Evolutionary conservation across 306 rosid genomes (phyloP), one percentile per base, ranked within the genome.

Genomic region (Prunus kanzakura): DNA sequence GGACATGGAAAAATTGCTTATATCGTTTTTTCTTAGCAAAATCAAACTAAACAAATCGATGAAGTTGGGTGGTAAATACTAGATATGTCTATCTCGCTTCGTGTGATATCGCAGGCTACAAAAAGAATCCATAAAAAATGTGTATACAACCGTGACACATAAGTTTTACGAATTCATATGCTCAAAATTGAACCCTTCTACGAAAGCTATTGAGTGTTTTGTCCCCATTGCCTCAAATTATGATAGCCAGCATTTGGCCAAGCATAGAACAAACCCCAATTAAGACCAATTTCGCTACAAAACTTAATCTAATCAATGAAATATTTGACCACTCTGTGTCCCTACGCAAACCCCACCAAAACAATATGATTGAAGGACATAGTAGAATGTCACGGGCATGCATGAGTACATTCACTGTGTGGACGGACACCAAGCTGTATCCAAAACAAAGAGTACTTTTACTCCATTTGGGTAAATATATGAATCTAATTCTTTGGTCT

Each of bases 331-430:
- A 8, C 23, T 14, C 22, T 41, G 67, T 56, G 43, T 7, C 43
- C 43, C 3, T 11, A 60, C 43, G 57, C 29, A 18, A 58, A 45
- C 1, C 7, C 25, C 11, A 55, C 23, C 29, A 30, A 30, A 38
- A 20, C 23, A 1, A 20, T 72, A 38, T 41, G 18, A 38, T 20
- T 58, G 9, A 41, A 57, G 41, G 27, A 1, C 41, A 56, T 3
- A 8, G 23, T 3, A 43, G 67, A 13, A 38, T 55, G 8, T 15
- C 67, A 72, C 67, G 67, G 67, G 76, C 76, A 57, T 38, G 66
- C 23, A 38, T 56, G 6, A 14, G 16, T 22, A 20, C 54, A 10
- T 72, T 54, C 23, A 41, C 27, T 16, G 16, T 2, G 23, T 10
- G 67, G 43, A 57, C 11, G 45, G 56, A 22, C 43, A 46, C 11